phyloP scores from a whole-genome alignment of 768 basidiomycete genomes.

The Termitomyces titanicus region DNA sequence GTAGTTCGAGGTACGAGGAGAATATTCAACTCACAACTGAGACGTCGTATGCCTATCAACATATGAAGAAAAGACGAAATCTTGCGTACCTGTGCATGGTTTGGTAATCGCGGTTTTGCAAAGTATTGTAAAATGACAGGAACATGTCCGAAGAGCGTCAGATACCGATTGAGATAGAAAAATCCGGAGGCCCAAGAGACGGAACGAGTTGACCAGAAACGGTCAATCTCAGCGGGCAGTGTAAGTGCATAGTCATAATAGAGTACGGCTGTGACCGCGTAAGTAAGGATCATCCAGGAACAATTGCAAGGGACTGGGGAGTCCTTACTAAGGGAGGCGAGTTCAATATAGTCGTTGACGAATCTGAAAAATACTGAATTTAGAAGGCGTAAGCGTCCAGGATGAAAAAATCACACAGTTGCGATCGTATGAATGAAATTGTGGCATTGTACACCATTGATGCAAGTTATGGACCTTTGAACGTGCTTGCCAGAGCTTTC shows the following conservation, averaged over 20 bases:
- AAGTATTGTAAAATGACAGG: constrained; percentile 22
- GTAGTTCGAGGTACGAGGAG: too few relatives aligned
- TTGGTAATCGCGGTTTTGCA: too few relatives aligned
- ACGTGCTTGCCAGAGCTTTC: too few relatives aligned
- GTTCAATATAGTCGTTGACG: constrained; percentile 8
- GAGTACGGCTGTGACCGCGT: constrained; percentile 27
- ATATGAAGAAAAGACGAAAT: not conserved
- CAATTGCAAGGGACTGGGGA: not conserved
- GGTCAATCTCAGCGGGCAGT: constrained; percentile 35
- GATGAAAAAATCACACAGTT: constrained; percentile 8
- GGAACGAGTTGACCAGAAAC: constrained; percentile 37
- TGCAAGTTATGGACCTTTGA: too few relatives aligned
- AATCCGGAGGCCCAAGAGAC: constrained; percentile 32
- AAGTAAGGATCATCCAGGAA: not conserved
- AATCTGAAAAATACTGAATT: constrained; percentile 3
- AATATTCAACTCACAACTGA: constrained; percentile 5
- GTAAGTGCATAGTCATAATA: constrained; percentile 52
- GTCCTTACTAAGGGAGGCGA: constrained; percentile 15
- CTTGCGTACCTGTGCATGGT: constrained; percentile 21
- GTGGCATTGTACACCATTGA: constrained; percentile 3
- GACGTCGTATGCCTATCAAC: not conserved
- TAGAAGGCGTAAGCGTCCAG: not conserved
- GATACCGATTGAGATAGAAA: constrained; percentile 44
- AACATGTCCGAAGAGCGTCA: constrained; percentile 34
- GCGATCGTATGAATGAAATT: constrained; percentile 9